Percentiles rank a stretch among this genome's conserved stretches.
Evolutionary conservation across 176 grass and related monocot species (phyloP).

Genomic region (Carex scoparia): DNA sequence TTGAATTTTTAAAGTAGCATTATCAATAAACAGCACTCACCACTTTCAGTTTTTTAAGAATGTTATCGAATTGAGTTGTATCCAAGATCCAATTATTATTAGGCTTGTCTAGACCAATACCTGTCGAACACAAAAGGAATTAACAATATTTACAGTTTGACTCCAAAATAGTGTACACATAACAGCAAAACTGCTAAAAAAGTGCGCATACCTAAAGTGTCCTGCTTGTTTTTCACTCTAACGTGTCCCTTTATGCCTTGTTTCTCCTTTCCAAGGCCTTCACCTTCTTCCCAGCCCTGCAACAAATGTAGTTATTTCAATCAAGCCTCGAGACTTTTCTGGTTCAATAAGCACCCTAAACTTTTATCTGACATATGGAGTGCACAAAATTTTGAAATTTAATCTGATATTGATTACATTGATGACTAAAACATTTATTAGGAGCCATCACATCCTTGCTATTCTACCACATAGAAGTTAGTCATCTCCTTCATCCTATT

Average conservation of each 20-base stretch:
- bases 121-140: conserved; percentile 31
- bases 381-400: too few relatives aligned
- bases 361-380: too few relatives aligned
- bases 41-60: conserved; percentile 97
- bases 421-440: neutral
- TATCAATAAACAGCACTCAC: conserved; percentile 16
- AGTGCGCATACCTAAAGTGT: conserved; percentile 50
- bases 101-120: conserved; percentile 71
- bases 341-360: neutral
- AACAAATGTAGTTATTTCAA: neutral
- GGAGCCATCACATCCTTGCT: neutral
- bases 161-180: neutral
- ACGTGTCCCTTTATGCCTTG: conserved; percentile 92
- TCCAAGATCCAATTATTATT: conserved; percentile 86
- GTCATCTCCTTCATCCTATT: neutral
- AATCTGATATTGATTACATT: neutral
- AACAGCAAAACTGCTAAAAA: neutral
- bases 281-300: conserved; percentile 97
- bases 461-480: neutral
- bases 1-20: conserved; percentile 15
- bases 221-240: conserved; percentile 95
- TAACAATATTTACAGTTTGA: neutral
- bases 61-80: conserved; percentile 87
- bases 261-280: conserved; percentile 98
- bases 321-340: neutral